Evolutionary conservation across 2,329 filamentous ascomycete species (phyloP).

Genomic region (Aspergillus fumigatus): DNA sequence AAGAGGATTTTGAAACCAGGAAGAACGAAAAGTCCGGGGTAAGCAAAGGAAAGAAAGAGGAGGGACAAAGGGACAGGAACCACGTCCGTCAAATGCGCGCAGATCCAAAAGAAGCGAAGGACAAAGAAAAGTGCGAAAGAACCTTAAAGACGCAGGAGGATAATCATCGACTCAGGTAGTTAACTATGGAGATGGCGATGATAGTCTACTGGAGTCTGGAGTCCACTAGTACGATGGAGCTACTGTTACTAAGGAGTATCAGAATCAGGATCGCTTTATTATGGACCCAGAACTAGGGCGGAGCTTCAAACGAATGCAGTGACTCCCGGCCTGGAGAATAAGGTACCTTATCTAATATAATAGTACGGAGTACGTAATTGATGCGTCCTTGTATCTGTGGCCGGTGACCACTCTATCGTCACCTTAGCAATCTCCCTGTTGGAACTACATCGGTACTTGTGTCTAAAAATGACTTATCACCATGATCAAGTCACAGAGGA

Average conservation of each 20-base stretch:
- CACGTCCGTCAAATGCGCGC: conserved; percentile 1
- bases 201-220: too few relatives aligned
- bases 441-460: background rate
- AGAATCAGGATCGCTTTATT: background rate
- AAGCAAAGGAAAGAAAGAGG: background rate
- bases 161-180: background rate
- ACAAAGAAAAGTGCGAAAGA: background rate
- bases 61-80: background rate
- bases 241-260: too few relatives aligned
- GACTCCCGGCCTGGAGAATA: conserved; percentile 4
- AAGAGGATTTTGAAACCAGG: conserved; percentile 7
- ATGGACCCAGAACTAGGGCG: conserved; percentile 6
- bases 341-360: too few relatives aligned
- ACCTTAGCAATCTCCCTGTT: background rate
- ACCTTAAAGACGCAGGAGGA: background rate
- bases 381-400: too few relatives aligned
- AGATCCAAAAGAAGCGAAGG: background rate
- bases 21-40: conserved; percentile 10
- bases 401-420: conserved; percentile 7
- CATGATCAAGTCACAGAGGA: background rate
- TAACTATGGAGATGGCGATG: background rate
- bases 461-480: background rate
- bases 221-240: background rate
- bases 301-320: conserved; percentile 17
- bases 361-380: too few relatives aligned